Evolutionary conservation across 495 filamentous ascomycete species (phyloP).

Genomic region (Hyaloscypha variabilis): DNA sequence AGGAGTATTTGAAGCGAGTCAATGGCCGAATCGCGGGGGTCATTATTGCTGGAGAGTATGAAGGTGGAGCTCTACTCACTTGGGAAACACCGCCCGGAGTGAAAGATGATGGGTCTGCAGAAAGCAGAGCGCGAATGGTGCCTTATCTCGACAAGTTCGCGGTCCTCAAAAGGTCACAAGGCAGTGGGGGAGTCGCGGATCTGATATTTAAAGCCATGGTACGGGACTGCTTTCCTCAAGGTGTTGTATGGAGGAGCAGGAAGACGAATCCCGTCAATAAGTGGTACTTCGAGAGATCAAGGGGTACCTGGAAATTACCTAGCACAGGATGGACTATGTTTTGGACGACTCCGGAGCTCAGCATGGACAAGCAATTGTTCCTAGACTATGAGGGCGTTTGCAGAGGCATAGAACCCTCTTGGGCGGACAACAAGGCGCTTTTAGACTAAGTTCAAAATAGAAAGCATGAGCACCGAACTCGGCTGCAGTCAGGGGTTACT

Average conservation of each 20-base stretch:
- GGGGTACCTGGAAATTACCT: constrained; percentile 78
- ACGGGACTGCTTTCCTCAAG: constrained; percentile 77
- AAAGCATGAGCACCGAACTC: neutral
- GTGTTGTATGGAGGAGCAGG: constrained; percentile 80
- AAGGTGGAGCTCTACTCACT: constrained; percentile 91
- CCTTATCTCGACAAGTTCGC: constrained; percentile 99
- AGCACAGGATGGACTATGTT: constrained; percentile 94
- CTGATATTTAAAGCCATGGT: constrained; percentile 97
- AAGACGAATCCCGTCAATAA: constrained; percentile 87
- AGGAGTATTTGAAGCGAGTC: constrained; percentile 79
- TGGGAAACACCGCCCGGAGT: constrained; percentile 82
- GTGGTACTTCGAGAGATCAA: constrained; percentile 92
- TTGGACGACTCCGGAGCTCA: constrained; percentile 78
- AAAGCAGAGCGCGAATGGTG: constrained; percentile 60
- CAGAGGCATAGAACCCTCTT: constrained; percentile 75
- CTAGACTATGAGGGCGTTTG: constrained; percentile 84
- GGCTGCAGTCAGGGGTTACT: neutral
- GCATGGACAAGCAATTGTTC: constrained; percentile 57
- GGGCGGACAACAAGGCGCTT: constrained; percentile 71
- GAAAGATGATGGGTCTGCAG: constrained; percentile 52
- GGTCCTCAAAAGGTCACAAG: constrained; percentile 84
- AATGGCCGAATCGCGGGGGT: constrained; percentile 80
- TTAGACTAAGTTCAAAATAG: constrained; percentile 49
- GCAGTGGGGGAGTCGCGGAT: constrained; percentile 90
- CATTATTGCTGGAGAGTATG: constrained; percentile 95